phyloP scores from a whole-genome alignment of 176 grass and related monocot genomes.

The Alloteropsis semialata region DNA sequence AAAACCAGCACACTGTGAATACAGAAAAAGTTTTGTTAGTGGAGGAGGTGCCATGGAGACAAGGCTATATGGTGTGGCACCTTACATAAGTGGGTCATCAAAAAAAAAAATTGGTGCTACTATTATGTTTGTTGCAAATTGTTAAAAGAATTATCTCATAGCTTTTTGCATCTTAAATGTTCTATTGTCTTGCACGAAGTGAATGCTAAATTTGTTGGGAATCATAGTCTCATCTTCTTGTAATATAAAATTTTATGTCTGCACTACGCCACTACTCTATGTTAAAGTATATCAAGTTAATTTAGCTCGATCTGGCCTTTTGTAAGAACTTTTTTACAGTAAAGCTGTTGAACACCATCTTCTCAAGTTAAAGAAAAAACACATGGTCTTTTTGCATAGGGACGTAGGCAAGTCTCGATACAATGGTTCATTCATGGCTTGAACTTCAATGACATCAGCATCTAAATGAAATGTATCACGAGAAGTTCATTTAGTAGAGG shows the following conservation, averaged over 20 bases:
- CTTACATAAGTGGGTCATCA: neutral
- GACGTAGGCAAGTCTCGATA: neutral
- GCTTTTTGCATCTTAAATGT: neutral
- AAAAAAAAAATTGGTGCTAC: neutral
- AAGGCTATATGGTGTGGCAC: neutral
- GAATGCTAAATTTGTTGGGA: neutral
- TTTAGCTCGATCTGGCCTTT: neutral
- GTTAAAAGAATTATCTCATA: neutral
- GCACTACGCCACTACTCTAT: neutral
- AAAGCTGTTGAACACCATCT: neutral
- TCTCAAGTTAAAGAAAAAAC: constrained; percentile 12
- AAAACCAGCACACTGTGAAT: neutral
- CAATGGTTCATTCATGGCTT: neutral
- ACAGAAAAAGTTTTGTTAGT: neutral
- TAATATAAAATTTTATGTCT: neutral
- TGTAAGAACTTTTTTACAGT: neutral
- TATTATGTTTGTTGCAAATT: neutral
- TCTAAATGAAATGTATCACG: constrained; percentile 22
- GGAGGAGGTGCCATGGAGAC: neutral
- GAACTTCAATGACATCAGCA: neutral
- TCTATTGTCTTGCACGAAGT: neutral
- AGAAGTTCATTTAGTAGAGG: constrained; percentile 5
- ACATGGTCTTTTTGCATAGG: neutral
- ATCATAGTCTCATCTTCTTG: neutral
- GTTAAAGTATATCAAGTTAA: constrained; percentile 17